Conservation (phyloP, 148 eudicot genomes). For the Camellia lanceoleosa region DNA sequence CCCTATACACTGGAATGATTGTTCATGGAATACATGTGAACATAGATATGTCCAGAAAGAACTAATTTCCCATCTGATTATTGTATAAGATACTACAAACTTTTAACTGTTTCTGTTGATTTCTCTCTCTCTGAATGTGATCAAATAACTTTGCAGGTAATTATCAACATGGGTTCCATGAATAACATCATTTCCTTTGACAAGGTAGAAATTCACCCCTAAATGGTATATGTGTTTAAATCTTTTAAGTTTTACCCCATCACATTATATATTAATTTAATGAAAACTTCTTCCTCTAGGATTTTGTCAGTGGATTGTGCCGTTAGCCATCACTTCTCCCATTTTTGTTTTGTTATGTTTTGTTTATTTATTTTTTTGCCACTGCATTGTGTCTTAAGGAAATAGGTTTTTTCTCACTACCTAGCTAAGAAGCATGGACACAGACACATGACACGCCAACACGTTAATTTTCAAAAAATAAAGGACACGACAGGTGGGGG, state of each 20-base stretch:
- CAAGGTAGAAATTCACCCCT: conserved; percentile 45
- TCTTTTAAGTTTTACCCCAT: neutral
- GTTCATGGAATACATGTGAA: neutral
- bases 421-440: neutral
- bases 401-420: neutral
- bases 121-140: neutral
- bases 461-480: too few relatives aligned
- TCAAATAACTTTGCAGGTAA: conserved; percentile 45
- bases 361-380: neutral
- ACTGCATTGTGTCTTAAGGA: neutral
- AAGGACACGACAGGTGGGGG: too few relatives aligned
- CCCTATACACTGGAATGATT: neutral
- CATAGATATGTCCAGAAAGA: neutral
- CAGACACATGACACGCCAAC: too few relatives aligned
- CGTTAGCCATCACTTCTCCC: neutral
- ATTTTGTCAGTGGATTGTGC: neutral
- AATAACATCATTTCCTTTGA: conserved; percentile 77
- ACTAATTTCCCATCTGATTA: neutral
- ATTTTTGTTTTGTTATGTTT: neutral
- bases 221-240: neutral
- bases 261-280: neutral
- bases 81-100: neutral
- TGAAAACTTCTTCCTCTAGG: neutral
- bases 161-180: conserved; percentile 73
- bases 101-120: neutral